Conservation (phyloP, 139 green algal genomes). For the Auxenochlorella pyrenoidosa region DNA sequence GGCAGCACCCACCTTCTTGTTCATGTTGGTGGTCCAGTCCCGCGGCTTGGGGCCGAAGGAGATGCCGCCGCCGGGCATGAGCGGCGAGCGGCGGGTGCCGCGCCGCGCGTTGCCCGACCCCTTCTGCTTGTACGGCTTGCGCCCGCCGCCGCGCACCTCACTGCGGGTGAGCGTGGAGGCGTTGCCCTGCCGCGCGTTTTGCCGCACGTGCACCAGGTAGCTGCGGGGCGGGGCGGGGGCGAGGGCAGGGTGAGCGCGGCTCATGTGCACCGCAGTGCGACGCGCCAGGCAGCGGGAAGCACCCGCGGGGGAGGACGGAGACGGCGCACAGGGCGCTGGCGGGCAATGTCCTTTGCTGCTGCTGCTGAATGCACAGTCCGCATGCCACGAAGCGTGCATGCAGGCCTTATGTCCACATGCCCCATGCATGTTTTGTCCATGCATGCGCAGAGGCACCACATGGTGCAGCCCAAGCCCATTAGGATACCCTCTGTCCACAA, state of each 20-base stretch:
- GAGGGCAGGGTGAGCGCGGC: not conserved
- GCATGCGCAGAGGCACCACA: too few species aligned
- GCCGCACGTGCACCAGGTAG: constrained; percentile 86
- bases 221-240: constrained; percentile 25
- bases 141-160: constrained; percentile 96
- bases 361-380: too few species aligned
- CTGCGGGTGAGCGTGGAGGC: constrained; percentile 90
- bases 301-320: too few species aligned
- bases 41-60: constrained; percentile 98
- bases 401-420: too few species aligned
- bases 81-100: constrained; percentile 84
- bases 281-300: too few species aligned
- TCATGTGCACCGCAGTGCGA: too few species aligned
- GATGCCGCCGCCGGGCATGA: constrained; percentile 94
- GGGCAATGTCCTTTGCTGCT: too few species aligned
- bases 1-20: constrained; percentile 86
- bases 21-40: constrained; percentile 98
- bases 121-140: constrained; percentile 98
- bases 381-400: too few species aligned
- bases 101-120: constrained; percentile 92
- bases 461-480: too few species aligned
- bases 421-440: too few species aligned
- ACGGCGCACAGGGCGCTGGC: too few species aligned
- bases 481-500: too few species aligned
- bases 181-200: constrained; percentile 92